phyloP scores from a whole-genome alignment of 257 asterid genomes.

The Rhazya stricta region DNA sequence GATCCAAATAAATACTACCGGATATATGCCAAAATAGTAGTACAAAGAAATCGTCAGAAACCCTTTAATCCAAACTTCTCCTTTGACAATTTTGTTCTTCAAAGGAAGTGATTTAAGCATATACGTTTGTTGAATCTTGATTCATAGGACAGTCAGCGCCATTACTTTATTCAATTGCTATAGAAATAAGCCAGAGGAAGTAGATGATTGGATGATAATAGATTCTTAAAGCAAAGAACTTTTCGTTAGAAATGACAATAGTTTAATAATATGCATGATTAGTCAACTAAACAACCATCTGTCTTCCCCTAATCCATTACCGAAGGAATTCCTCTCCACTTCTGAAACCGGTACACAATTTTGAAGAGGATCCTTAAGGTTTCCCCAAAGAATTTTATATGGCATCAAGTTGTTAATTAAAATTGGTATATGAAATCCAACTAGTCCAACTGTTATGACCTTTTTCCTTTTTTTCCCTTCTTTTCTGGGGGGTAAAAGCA shows the following conservation, averaged over 20 bases:
- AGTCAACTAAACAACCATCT: conserved; percentile 40
- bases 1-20: neutral
- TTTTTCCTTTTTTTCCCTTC: no score
- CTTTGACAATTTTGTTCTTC: conserved; percentile 2
- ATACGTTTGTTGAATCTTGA: neutral
- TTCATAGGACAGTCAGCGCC: neutral
- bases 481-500: no score
- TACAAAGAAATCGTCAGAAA: neutral
- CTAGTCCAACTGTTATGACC: no score
- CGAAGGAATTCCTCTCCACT: neutral
- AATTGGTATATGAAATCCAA: neutral
- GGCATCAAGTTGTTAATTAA: no score
- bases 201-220: neutral
- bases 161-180: neutral
- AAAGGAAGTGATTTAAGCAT: neutral
- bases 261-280: conserved; percentile 19
- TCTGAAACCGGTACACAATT: neutral
- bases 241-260: neutral
- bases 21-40: neutral
- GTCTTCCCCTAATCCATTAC: conserved; percentile 52
- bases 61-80: neutral
- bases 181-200: neutral
- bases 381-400: neutral
- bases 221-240: neutral
- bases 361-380: neutral